Conservation (phyloP, 129 eudicot genomes). For the Heracleum sosnowskyi region DNA sequence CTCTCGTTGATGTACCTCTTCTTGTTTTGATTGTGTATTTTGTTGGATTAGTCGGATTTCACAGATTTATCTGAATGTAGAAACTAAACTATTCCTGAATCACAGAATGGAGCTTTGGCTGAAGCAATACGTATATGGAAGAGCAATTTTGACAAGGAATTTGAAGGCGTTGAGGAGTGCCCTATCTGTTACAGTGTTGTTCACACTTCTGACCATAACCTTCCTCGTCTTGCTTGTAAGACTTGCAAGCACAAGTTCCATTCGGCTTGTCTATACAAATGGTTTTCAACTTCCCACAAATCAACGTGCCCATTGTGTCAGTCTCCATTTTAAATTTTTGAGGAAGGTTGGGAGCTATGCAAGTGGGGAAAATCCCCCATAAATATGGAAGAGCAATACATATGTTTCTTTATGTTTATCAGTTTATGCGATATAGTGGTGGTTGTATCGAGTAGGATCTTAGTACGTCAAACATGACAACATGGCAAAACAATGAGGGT, state of each 20-base stretch:
- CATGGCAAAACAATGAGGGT: neutral
- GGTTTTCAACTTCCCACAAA: constrained; percentile 92
- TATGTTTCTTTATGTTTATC: neutral
- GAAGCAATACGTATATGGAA: constrained; percentile 98
- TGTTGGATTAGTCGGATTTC: neutral
- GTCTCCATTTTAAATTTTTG: constrained; percentile 62
- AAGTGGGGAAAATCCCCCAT: neutral
- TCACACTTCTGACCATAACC: constrained; percentile 76
- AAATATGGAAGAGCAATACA: neutral
- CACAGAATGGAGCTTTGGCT: constrained; percentile 88
- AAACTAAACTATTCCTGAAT: neutral
- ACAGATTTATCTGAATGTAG: neutral
- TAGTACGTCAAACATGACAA: neutral
- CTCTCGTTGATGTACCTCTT: neutral
- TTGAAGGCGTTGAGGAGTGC: constrained; percentile 98
- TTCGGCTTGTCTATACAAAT: constrained; percentile 85
- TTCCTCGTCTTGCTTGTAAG: constrained; percentile 90
- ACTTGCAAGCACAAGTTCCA: constrained; percentile 98
- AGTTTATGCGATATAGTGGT: neutral
- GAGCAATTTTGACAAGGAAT: constrained; percentile 89
- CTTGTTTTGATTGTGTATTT: neutral
- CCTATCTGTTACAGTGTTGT: constrained; percentile 97
- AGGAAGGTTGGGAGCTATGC: neutral
- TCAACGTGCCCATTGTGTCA: constrained; percentile 94
- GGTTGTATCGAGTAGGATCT: neutral